Percentiles rank a stretch among this genome's conserved stretches.
These are phyloP conservation scores for Pythium dissotocum DNA, from an alignment of 352 stramenopile genomes.

Conservation along the genomic window DNA sequence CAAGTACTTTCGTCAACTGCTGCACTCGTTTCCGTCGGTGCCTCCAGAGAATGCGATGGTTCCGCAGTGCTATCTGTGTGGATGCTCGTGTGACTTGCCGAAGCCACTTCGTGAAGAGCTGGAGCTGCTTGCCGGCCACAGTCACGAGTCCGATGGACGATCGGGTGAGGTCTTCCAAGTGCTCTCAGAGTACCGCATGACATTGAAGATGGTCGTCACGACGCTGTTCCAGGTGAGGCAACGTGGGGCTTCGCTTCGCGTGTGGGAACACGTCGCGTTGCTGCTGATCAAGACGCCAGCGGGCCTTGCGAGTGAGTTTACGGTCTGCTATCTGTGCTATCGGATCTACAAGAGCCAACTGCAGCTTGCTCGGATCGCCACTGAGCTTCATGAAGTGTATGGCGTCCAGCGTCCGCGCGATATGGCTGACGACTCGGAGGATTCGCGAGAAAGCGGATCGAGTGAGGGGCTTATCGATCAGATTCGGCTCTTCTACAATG, in stretches of 20 bases:
- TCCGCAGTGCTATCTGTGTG: conserved; percentile 59
- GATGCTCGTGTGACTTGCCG: conserved; percentile 51
- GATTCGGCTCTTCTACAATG: conserved; percentile 16
- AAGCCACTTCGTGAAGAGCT: conserved; percentile 43
- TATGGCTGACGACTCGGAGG: not conserved
- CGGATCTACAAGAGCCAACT: conserved; percentile 74
- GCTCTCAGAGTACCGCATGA: conserved; percentile 69
- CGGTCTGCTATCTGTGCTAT: conserved; percentile 76
- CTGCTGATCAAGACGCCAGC: conserved; percentile 36
- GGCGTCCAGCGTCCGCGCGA: conserved; percentile 5
- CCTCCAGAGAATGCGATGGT: conserved; percentile 23
- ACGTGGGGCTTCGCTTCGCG: conserved; percentile 45
- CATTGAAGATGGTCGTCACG: conserved; percentile 71
- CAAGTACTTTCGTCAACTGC: conserved; percentile 38
- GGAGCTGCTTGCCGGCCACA: conserved; percentile 27
- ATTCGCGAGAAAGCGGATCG: not conserved
- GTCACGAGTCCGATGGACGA: conserved; percentile 11
- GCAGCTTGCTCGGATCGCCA: conserved; percentile 42
- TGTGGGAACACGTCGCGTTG: conserved; percentile 66
- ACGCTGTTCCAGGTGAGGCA: conserved; percentile 71
- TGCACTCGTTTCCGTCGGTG: conserved; percentile 7
- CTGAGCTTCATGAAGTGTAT: conserved; percentile 42
- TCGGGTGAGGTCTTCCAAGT: conserved; percentile 34
- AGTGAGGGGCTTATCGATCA: not conserved
- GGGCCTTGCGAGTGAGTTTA: conserved; percentile 49